Percentiles rank a stretch among this genome's conserved stretches.
Conservation (phyloP, 768 basidiomycete genomes). For the Goffeauzyma gilvescens region DNA sequence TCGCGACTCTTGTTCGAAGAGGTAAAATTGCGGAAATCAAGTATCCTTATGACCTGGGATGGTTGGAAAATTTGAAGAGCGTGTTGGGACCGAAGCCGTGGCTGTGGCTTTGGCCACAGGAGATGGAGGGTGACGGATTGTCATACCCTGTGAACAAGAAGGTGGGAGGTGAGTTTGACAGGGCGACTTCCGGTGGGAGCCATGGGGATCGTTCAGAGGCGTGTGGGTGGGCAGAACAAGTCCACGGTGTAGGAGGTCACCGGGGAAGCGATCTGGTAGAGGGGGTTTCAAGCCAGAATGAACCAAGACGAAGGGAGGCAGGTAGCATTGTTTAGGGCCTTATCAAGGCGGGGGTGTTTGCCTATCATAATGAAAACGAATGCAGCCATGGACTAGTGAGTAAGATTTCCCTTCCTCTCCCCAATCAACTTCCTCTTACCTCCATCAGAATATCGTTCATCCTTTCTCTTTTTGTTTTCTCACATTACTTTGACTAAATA, state of each 20-base stretch:
- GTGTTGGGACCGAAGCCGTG: slow-evolving; percentile 57
- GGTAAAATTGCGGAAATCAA: slow-evolving; percentile 72
- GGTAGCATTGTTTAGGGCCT: not conserved
- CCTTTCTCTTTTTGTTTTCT: too few species aligned
- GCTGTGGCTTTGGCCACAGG: slow-evolving; percentile 68
- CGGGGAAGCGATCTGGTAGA: slow-evolving; percentile 7
- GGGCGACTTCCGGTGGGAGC: too few species aligned
- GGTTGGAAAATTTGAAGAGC: slow-evolving; percentile 50
- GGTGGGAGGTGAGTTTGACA: slow-evolving; percentile 27
- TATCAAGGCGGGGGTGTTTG: not conserved
- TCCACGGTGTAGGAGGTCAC: slow-evolving; percentile 11
- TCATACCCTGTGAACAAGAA: slow-evolving; percentile 51
- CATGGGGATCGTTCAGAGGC: slow-evolving; percentile 21
- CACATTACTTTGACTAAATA: too few species aligned
- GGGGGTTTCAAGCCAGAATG: slow-evolving; percentile 2
- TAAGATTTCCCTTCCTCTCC: too few species aligned
- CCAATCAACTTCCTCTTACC: too few species aligned
- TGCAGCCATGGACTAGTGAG: too few species aligned
- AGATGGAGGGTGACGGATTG: slow-evolving; percentile 50
- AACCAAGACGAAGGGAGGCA: slow-evolving; percentile 4
- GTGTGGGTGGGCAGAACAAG: slow-evolving; percentile 6
- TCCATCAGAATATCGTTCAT: too few species aligned
- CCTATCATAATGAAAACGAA: slow-evolving; percentile 4
- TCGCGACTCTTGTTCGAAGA: slow-evolving; percentile 57
- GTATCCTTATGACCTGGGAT: slow-evolving; percentile 85